Evolutionary conservation across 345 rosid genomes (phyloP).

Genomic region (Citrus mangshanensis): DNA sequence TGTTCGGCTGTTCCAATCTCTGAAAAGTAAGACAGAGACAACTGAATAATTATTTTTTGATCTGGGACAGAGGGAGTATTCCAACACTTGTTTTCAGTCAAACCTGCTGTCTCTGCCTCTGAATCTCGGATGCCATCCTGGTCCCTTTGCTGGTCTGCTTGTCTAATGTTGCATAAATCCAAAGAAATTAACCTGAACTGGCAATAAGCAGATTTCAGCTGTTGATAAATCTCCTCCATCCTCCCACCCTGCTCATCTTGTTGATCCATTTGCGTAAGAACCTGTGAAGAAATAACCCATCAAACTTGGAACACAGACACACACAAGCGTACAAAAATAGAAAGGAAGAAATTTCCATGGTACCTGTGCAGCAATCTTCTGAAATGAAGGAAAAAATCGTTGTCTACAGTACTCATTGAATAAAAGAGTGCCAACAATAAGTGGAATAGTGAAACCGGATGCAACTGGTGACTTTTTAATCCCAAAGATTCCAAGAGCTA

Average conservation of each 20-base stretch:
- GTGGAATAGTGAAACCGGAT: conserved; percentile 72
- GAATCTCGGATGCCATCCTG: conserved; percentile 22
- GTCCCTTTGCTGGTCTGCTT: conserved; percentile 8
- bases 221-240: conserved; percentile 43
- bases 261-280: conserved; percentile 80
- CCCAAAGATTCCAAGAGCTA: conserved; percentile 85
- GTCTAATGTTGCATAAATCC: conserved; percentile 19
- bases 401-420: conserved; percentile 81
- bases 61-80: conserved; percentile 2
- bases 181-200: conserved; percentile 44
- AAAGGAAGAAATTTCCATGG: background rate
- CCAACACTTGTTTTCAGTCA: conserved; percentile 1
- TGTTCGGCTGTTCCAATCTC: conserved; percentile 17
- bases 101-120: conserved; percentile 32
- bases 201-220: conserved; percentile 61
- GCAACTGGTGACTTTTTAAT: conserved; percentile 66
- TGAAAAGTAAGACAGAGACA: conserved; percentile 14
- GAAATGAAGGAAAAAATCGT: conserved; percentile 65
- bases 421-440: conserved; percentile 62
- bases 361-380: conserved; percentile 70
- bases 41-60: conserved; percentile 1
- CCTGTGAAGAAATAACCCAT: conserved; percentile 36
- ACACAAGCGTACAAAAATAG: background rate
- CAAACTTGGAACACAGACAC: background rate
- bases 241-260: conserved; percentile 60